Percentiles rank a stretch among this genome's conserved stretches.
phyloP scores from a whole-genome alignment of 169 alveolate genomes.

The Cystoisospora suis region DNA sequence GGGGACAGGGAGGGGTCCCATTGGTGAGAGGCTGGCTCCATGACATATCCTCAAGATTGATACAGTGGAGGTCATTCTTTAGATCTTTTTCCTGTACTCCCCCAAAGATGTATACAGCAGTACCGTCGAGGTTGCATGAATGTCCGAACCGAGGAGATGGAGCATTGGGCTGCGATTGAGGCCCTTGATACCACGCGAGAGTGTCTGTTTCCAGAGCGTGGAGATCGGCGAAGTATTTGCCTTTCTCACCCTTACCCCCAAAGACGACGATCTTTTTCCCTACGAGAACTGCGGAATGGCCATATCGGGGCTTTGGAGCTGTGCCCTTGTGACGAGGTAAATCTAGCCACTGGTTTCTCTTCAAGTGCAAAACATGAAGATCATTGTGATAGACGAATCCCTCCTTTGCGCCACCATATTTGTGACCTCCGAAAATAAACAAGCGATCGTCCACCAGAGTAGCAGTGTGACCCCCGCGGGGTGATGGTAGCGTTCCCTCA shows the following conservation, averaged over 20 bases:
- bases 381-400: conserved; percentile 89
- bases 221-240: conserved; percentile 72
- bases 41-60: conserved; percentile 83
- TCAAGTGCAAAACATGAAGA: conserved; percentile 86
- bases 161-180: conserved; percentile 82
- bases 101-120: conserved; percentile 88
- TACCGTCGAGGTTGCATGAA: conserved; percentile 82
- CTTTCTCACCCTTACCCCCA: conserved; percentile 89
- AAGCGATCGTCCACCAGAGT: conserved; percentile 87
- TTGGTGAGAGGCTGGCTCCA: conserved; percentile 86
- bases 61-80: conserved; percentile 82
- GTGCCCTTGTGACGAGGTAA: conserved; percentile 83
- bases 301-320: conserved; percentile 89
- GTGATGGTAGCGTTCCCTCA: conserved; percentile 87
- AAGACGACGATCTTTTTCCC: conserved; percentile 87
- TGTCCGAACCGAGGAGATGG: conserved; percentile 89
- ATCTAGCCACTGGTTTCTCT: conserved; percentile 83
- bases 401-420: conserved; percentile 72
- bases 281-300: conserved; percentile 87
- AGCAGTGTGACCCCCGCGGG: conserved; percentile 92
- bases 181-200: conserved; percentile 79
- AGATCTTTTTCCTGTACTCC: conserved; percentile 88
- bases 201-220: conserved; percentile 34
- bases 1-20: conserved; percentile 89
- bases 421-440: conserved; percentile 90